phyloP scores from a whole-genome alignment of 2,329 filamentous ascomycete genomes.

The Lecanosticta acicola region DNA sequence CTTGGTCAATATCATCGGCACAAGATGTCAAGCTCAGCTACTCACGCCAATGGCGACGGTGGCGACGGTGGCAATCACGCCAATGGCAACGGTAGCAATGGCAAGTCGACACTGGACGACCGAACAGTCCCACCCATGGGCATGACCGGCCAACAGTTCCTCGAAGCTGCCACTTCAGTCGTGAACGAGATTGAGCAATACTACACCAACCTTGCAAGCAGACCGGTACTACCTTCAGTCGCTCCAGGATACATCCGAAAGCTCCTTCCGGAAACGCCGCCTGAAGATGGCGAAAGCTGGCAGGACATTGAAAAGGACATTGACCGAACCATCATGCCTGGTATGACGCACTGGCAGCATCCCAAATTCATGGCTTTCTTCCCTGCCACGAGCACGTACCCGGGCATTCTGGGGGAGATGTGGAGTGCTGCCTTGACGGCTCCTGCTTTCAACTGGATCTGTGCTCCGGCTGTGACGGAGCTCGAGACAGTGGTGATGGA shows the following conservation, averaged over 20 bases:
- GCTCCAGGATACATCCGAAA: constrained; percentile 79
- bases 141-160: constrained; percentile 79
- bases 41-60: not conserved
- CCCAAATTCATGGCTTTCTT: constrained; percentile 97
- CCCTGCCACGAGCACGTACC: constrained; percentile 74
- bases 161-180: constrained; percentile 66
- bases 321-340: constrained; percentile 79
- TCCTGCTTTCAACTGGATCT: constrained; percentile 96
- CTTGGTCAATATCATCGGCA: no score
- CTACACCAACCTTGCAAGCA: constrained; percentile 66
- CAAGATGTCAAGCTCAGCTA: not conserved
- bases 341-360: constrained; percentile 89
- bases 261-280: constrained; percentile 64
- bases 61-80: no score
- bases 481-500: constrained; percentile 89
- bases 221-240: constrained; percentile 69
- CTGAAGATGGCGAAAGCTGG: constrained; percentile 66
- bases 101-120: constrained; percentile 18
- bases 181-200: constrained; percentile 84
- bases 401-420: constrained; percentile 83
- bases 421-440: constrained; percentile 85
- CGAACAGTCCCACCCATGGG: constrained; percentile 32
- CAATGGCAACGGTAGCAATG: constrained; percentile 8
- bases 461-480: constrained; percentile 85
- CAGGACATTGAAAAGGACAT: constrained; percentile 75